Base-by-base conservation (phyloP, 257 asterid species). In the Rehmannia glutinosa region DNA sequence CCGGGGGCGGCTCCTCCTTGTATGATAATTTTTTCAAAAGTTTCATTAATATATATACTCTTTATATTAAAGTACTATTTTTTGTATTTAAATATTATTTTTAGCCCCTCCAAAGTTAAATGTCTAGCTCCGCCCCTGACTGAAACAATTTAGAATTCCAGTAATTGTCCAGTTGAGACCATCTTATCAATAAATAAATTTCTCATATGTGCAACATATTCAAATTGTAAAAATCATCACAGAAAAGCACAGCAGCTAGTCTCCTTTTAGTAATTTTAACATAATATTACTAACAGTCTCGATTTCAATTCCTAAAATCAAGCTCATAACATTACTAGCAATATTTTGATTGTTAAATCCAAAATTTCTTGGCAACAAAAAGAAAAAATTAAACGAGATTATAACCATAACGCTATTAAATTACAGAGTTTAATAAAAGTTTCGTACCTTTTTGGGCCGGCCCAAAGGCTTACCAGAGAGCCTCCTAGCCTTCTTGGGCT, bases 391-490 rank as follows among this genome's bases (percentile, higher is more conserved):
- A 24, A n/a, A 24, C 33, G 39, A 35, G n/a, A 64, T 54, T 55
- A 21, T 20, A 17, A 4, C 15, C 15, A 53, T 8, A 68, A 50
- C 0, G 7, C 5, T 10, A 43, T n/a, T 39, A 49, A 12, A 60
- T 3, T 50, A 27, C 21, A 21, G 13, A 27, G 2, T 23, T 15
- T 4, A 64, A 12, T 13, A 15, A 60, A 1, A 67, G 64, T 17
- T 16, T 8, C 53, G 10, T 83, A 92, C 98, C 98, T 92, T 92
- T 73, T 27, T 86, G 2, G 97, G 97, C 63, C 98, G 83, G 33
- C 98, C 97, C 72, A 84, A 57, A 13, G 95, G 92, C 79, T 77
- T 86, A 20, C 95, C 96, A 6, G 81, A 75, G 39, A 78, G 79
- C 73, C 78, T 82, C 74, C 90, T 80, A 0, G 73, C 81, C 35